Conservation (phyloP, 139 green algal species). For the Micractinium conductrix region DNA sequence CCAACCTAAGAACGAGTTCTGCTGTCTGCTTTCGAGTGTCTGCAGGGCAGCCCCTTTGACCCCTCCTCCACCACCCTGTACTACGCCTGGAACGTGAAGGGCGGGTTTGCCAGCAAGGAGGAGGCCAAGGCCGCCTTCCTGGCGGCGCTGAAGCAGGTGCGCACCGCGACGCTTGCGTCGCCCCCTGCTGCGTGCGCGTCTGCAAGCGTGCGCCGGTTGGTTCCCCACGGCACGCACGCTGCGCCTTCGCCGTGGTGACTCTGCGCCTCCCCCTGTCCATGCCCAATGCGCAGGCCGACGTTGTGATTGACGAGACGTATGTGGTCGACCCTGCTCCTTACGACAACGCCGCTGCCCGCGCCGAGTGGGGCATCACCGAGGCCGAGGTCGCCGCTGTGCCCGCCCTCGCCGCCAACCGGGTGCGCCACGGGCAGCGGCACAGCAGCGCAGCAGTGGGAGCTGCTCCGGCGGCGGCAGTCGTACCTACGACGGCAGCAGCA, state of each 20-base stretch:
- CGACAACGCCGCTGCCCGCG: constrained; percentile 50
- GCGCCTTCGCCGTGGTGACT: too few relatives aligned
- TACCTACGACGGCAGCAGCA: too few relatives aligned
- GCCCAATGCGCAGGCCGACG: constrained; percentile 51
- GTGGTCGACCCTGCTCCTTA: constrained; percentile 40
- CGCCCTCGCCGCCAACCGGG: constrained; percentile 17
- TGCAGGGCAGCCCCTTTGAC: not conserved
- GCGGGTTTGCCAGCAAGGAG: constrained; percentile 33
- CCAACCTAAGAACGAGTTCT: too few relatives aligned
- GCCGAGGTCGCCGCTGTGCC: constrained; percentile 3
- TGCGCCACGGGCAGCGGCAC: not conserved
- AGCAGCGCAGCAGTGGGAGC: too few relatives aligned
- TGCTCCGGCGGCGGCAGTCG: too few relatives aligned
- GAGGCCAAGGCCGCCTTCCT: constrained; percentile 52
- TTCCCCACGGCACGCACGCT: not conserved
- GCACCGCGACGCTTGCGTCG: not conserved
- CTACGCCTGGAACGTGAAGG: constrained; percentile 43
- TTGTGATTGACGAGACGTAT: constrained; percentile 76
- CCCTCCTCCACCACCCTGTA: constrained; percentile 31
- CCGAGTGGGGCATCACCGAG: constrained; percentile 30
- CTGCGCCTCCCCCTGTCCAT: not conserved
- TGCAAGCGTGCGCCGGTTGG: not conserved
- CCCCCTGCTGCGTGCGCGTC: too few relatives aligned
- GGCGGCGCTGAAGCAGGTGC: constrained; percentile 29
- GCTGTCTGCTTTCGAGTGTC: too few relatives aligned